Evolutionary conservation across 1,284 basidiomycete genomes (phyloP).

Genomic region (Naganishia liquefaciens): DNA sequence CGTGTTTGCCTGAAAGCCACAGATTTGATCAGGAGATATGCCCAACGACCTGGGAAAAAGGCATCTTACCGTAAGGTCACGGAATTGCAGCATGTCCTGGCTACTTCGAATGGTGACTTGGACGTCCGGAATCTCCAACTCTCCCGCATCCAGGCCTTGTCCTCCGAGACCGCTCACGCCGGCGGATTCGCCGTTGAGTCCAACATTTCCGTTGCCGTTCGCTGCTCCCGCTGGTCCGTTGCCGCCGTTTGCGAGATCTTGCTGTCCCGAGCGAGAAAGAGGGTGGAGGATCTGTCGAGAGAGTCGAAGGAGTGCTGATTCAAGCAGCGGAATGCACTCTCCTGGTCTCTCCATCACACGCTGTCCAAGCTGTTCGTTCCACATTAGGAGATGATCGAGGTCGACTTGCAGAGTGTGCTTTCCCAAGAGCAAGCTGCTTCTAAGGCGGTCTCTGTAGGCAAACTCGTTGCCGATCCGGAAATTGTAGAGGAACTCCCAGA

Average conservation of each 20-base stretch:
- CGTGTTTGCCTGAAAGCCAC: conserved; percentile 67
- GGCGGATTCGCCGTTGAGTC: conserved; percentile 36
- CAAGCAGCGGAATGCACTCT: conserved; percentile 90
- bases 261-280: conserved; percentile 47
- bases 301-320: conserved; percentile 78
- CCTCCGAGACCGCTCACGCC: conserved; percentile 33
- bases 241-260: conserved; percentile 13
- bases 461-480: conserved; percentile 87
- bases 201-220: conserved; percentile 53
- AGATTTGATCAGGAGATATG: conserved; percentile 5
- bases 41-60: neutral
- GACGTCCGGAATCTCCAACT: conserved; percentile 74
- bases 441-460: conserved; percentile 85
- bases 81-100: conserved; percentile 89
- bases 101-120: conserved; percentile 87
- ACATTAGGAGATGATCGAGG: conserved; percentile 83
- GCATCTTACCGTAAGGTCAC: conserved; percentile 70
- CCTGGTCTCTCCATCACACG: conserved; percentile 83
- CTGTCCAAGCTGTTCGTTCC: conserved; percentile 91
- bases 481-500: conserved; percentile 80
- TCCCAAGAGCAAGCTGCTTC: conserved; percentile 85
- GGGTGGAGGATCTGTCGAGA: conserved; percentile 80
- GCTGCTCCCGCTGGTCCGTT: conserved; percentile 21
- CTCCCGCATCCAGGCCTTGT: conserved; percentile 58
- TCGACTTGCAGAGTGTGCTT: conserved; percentile 91